Evolutionary conservation across 441 rosid genomes (phyloP).

Genomic region (Bocquillonia castaneifolia): DNA sequence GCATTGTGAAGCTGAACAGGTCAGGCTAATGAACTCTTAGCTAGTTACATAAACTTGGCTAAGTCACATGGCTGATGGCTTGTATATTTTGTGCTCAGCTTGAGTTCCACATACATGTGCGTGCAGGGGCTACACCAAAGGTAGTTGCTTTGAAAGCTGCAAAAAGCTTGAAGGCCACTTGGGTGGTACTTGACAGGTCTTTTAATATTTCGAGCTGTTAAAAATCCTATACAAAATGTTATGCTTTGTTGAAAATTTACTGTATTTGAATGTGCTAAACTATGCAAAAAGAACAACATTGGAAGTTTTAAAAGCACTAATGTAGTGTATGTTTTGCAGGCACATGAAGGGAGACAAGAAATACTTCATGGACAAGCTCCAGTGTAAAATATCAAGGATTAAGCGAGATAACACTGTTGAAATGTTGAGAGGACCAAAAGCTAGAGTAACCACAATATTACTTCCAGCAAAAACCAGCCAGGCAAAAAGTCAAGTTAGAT

Average conservation of each 20-base stretch:
- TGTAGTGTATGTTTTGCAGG: constrained; percentile 27
- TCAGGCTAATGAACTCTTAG: not conserved
- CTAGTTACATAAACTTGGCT: not conserved
- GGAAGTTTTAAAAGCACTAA: not conserved
- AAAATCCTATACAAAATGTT: not conserved
- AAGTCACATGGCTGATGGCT: not conserved
- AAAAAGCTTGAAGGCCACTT: constrained; percentile 36
- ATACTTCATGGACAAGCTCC: constrained; percentile 44
- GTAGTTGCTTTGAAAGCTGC: constrained; percentile 34
- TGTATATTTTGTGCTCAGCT: constrained; percentile 32
- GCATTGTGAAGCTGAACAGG: constrained; percentile 36
- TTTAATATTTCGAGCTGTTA: not conserved
- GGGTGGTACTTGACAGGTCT: constrained; percentile 59
- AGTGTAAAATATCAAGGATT: constrained; percentile 46
- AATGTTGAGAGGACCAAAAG: constrained; percentile 35
- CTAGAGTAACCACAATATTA: not conserved
- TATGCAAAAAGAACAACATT: not conserved
- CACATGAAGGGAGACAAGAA: constrained; percentile 47
- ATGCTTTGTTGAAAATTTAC: not conserved
- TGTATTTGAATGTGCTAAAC: not conserved
- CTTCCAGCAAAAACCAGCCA: constrained; percentile 4
- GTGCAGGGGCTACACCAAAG: constrained; percentile 39
- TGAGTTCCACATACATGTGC: constrained; percentile 39
- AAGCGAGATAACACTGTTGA: constrained; percentile 40
- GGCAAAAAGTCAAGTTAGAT: constrained; percentile 21